These are phyloP conservation scores for Coprinellus micaceus DNA, from an alignment of 768 basidiomycete species.

Conservation along the genomic window DNA sequence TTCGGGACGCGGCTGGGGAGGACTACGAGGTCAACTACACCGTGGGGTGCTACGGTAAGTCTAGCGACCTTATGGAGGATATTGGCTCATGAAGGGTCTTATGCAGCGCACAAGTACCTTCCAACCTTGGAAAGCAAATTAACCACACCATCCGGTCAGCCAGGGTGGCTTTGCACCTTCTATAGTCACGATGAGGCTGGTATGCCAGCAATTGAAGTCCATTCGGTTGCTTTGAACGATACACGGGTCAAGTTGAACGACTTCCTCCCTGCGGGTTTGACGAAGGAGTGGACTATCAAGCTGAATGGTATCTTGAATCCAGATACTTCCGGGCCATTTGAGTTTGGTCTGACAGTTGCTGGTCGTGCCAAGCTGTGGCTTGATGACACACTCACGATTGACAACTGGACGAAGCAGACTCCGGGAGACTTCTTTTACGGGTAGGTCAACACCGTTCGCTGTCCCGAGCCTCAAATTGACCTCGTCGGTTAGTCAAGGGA, in stretches of 20 bases:
- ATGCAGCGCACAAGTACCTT: conserved; percentile 60
- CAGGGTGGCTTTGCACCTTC: conserved; percentile 64
- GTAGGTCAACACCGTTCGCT: conserved; percentile 25
- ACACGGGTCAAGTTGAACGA: conserved; percentile 67
- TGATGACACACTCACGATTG: conserved; percentile 53
- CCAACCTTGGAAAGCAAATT: conserved; percentile 64
- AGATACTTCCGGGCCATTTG: conserved; percentile 46
- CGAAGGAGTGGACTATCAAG: conserved; percentile 52
- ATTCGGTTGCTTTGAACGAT: conserved; percentile 48
- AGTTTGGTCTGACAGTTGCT: conserved; percentile 61
- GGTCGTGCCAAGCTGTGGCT: conserved; percentile 66
- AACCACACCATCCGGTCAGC: conserved; percentile 45
- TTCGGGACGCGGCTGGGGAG: conserved; percentile 45
- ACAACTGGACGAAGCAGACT: conserved; percentile 69
- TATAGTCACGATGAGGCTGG: conserved; percentile 53
- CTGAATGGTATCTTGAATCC: conserved; percentile 50
- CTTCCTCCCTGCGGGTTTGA: conserved; percentile 56
- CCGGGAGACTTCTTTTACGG: conserved; percentile 71
- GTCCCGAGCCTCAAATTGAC: neutral
- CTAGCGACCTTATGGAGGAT: neutral
- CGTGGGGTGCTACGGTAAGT: conserved; percentile 64
- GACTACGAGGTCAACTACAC: conserved; percentile 51
- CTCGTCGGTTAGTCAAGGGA: conserved; percentile 47
- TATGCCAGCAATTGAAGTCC: conserved; percentile 41
- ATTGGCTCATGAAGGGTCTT: conserved; percentile 1